A percentile compares a stretch with the other conserved stretches of the same genome.
Conservation (phyloP, 257 asterid species). For the Rauvolfia tetraphylla region DNA sequence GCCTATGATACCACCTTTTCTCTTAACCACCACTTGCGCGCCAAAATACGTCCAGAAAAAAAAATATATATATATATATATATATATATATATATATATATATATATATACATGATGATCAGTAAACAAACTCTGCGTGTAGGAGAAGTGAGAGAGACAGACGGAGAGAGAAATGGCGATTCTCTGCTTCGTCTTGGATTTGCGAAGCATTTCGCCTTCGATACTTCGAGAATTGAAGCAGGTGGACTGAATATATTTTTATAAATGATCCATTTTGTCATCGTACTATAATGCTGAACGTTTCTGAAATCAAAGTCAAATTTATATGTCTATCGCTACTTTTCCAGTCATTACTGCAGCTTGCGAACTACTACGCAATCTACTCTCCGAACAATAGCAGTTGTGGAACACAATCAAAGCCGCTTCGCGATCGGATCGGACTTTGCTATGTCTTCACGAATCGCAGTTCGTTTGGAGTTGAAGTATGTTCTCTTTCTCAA, state of each 20-base stretch:
- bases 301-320: constrained; percentile 10
- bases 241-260: constrained; percentile 32
- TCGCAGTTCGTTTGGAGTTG: constrained; percentile 51
- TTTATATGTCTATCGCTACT: constrained; percentile 8
- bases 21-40: constrained; percentile 12
- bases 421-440: constrained; percentile 74
- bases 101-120: neutral
- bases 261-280: constrained; percentile 1
- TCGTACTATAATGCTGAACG: neutral
- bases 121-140: neutral
- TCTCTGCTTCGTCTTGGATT: constrained; percentile 77
- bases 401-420: constrained; percentile 35
- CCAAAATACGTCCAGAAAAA: constrained; percentile 8
- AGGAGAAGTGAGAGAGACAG: neutral
- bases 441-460: constrained; percentile 57
- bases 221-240: constrained; percentile 79
- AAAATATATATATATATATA: no score
- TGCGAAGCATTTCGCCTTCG: constrained; percentile 67
- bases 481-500: constrained; percentile 36
- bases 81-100: no score
- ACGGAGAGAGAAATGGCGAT: constrained; percentile 42
- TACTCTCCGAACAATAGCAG: constrained; percentile 29
- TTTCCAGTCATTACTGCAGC: constrained; percentile 72
- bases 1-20: neutral
- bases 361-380: constrained; percentile 73